Evolutionary conservation across 768 basidiomycete species (phyloP).

Genomic region (Leucocoprinus birnbaumii): DNA sequence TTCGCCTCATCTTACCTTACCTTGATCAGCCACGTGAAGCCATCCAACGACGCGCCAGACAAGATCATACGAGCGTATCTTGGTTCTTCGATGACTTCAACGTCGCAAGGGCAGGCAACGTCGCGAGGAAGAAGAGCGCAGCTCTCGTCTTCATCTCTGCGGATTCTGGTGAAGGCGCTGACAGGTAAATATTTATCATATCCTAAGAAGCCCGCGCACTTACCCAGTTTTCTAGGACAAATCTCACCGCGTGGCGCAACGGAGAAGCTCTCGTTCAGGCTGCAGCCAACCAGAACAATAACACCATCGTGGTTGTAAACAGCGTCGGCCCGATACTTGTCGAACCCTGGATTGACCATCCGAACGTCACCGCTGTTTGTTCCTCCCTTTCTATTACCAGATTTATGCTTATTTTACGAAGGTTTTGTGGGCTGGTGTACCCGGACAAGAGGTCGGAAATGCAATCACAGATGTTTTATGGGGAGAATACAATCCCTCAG

Average conservation of each 20-base stretch:
- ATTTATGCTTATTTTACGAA: slow-evolving; percentile 11
- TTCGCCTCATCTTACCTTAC: neutral
- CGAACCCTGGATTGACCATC: slow-evolving; percentile 69
- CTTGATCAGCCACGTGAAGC: slow-evolving; percentile 67
- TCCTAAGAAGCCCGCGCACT: neutral
- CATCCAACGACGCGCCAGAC: slow-evolving; percentile 66
- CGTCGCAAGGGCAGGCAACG: slow-evolving; percentile 42
- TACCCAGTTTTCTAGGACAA: slow-evolving; percentile 35
- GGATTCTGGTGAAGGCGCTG: slow-evolving; percentile 84
- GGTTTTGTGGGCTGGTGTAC: slow-evolving; percentile 65
- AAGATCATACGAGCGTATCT: slow-evolving; percentile 60
- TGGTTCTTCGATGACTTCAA: slow-evolving; percentile 76
- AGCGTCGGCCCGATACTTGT: slow-evolving; percentile 57
- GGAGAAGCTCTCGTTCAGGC: slow-evolving; percentile 71
- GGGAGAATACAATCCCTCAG: slow-evolving; percentile 67
- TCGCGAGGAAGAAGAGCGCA: slow-evolving; percentile 50
- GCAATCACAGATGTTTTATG: slow-evolving; percentile 69
- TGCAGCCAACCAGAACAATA: slow-evolving; percentile 64
- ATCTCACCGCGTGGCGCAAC: slow-evolving; percentile 71
- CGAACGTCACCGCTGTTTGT: slow-evolving; percentile 64
- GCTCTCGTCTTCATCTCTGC: slow-evolving; percentile 81
- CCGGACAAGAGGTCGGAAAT: slow-evolving; percentile 69
- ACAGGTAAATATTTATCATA: slow-evolving; percentile 40
- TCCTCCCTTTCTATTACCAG: too few relatives aligned
- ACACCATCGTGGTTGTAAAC: slow-evolving; percentile 71